Evolutionary conservation across 495 filamentous ascomycete genomes (phyloP), one percentile per base, ranked within the genome.

Genomic region (Hypoxylon rickii): DNA sequence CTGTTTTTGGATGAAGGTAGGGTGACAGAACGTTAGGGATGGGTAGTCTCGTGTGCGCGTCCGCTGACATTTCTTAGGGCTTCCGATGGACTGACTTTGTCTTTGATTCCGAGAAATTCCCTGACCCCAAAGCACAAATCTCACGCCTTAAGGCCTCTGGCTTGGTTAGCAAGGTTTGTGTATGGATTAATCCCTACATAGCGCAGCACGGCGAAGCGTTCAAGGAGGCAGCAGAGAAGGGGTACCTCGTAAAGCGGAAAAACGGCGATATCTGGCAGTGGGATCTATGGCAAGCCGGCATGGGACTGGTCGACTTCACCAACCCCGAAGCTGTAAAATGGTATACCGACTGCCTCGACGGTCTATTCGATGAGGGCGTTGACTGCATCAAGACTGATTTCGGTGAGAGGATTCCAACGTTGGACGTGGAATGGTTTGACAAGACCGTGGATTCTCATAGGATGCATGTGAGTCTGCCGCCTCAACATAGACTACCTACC

Each of bases 31-130:
- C 2, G 7, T 16, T 8, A 11, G 15, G 17, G 26, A 31, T 31
- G 16, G 16, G 17, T n/a, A 10, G 5, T 11, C 16, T 7, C 3
- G 18, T 22, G 3, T 10, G 24, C 42, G 60, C 42, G 42, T 42
- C 24, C 65, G 47, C 58, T 66, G 47, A 34, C 24, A 3, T 7
- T 10, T 18, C 26, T 3, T 3, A 65, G 58, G 76, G 81, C 73
- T 89, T 88, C 61, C 83, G 85, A 46, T 90, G 86, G 87, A 86
- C 83, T 54, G 86, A 90, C 64, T 89, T 90, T 43, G 79, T 83
- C 15, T 90, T 88, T 64, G 85, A 86, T 56, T 56, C 75, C 1
- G 79, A 85, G 21, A 83, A 82, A 73, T 90, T 90, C 63, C 86
- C 86, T 0, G 83, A 89, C 57, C 83, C 86, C 2, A 72, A 72